phyloP scores from a whole-genome alignment of 805 yeast species.

The Schwanniomyces pseudopolymorphus region DNA sequence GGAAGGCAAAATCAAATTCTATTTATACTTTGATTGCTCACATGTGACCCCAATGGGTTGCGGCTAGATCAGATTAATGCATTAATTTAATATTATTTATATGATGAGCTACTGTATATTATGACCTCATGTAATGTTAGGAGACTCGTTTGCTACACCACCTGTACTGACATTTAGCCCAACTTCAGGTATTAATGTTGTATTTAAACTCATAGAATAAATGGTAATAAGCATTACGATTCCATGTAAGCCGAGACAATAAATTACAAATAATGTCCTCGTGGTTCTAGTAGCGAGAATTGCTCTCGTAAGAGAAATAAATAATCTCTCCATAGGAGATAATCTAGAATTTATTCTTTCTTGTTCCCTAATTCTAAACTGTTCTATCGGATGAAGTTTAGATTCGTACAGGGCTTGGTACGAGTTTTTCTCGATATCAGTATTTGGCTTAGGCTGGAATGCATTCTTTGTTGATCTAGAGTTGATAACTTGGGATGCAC shows the following conservation, averaged over 20 bases:
- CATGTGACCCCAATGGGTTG: conserved; percentile 2
- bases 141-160: conserved; percentile 27
- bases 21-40: conserved; percentile 2
- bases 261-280: conserved; percentile 68
- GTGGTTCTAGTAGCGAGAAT: conserved; percentile 74
- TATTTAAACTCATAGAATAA: conserved; percentile 49
- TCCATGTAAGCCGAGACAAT: conserved; percentile 74
- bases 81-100: not conserved
- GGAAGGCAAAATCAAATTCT: not conserved
- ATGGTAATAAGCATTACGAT: conserved; percentile 66
- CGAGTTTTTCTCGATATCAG: conserved; percentile 54
- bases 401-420: conserved; percentile 70
- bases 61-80: not conserved
- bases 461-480: conserved; percentile 15
- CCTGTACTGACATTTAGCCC: conserved; percentile 42
- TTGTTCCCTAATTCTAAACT: conserved; percentile 73
- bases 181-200: conserved; percentile 46
- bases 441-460: conserved; percentile 31
- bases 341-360: conserved; percentile 70
- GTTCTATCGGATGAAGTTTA: conserved; percentile 79
- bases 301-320: conserved; percentile 67
- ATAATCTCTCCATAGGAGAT: conserved; percentile 78
- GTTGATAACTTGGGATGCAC: conserved; percentile 8
- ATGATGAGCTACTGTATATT: not conserved
- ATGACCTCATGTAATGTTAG: not conserved